Percentiles rank a stretch among this genome's conserved stretches.
phyloP scores from a whole-genome alignment of 1,284 basidiomycete species.

The Coniferiporia sulphurascens region DNA sequence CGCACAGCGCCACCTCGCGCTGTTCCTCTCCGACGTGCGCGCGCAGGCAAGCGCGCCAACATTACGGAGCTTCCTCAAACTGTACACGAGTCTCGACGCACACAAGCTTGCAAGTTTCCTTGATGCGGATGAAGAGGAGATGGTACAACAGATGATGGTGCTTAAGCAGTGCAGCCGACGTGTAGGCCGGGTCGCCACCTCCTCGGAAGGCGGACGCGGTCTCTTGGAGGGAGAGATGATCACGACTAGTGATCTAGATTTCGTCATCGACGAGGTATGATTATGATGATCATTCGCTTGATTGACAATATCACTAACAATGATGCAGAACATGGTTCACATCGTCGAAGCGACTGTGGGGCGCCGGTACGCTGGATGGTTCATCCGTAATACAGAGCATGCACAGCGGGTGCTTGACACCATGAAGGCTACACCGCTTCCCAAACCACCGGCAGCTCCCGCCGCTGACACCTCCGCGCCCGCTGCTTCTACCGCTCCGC shows the following conservation, averaged over 20 bases:
- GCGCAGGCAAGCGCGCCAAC: constrained; percentile 79
- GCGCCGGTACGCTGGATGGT: constrained; percentile 92
- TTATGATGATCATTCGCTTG: constrained; percentile 28
- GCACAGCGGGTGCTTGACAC: constrained; percentile 81
- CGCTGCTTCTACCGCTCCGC: background rate
- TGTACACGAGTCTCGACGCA: constrained; percentile 92
- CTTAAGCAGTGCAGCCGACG: constrained; percentile 86
- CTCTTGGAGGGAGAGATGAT: constrained; percentile 85
- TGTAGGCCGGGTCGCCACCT: constrained; percentile 49
- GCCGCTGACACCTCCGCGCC: background rate
- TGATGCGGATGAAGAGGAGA: constrained; percentile 87
- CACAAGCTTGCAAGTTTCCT: constrained; percentile 90
- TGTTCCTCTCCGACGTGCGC: constrained; percentile 80
- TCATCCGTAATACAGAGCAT: constrained; percentile 91
- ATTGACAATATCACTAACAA: background rate
- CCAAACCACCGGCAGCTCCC: constrained; percentile 23
- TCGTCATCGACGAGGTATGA: constrained; percentile 84
- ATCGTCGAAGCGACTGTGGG: constrained; percentile 93
- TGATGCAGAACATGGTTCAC: constrained; percentile 83
- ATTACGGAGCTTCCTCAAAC: constrained; percentile 86
- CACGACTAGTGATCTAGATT: constrained; percentile 91
- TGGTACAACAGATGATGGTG: constrained; percentile 95
- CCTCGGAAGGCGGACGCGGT: constrained; percentile 43
- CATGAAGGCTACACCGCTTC: constrained; percentile 65
- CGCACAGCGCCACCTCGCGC: constrained; percentile 75